Conservation (phyloP, 179 eudicot genomes). For the Pouteria campechiana region DNA sequence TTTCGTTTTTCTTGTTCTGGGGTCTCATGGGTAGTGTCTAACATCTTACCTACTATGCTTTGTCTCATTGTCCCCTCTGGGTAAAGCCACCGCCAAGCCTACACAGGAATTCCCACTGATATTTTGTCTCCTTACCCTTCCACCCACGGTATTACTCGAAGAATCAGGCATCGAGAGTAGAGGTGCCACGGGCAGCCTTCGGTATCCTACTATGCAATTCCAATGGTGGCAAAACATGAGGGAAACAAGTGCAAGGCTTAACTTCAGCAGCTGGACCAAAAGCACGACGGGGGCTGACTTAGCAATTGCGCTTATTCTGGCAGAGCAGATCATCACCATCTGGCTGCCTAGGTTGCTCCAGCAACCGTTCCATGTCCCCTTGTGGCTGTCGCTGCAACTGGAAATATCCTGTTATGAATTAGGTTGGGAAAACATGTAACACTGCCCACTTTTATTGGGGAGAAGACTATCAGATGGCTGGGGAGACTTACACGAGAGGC, state of each 20-base stretch:
- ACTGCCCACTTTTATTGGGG: background rate
- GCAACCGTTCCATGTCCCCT: constrained; percentile 59
- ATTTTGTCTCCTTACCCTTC: too few relatives aligned
- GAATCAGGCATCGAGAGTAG: too few relatives aligned
- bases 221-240: constrained; percentile 32
- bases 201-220: constrained; percentile 15
- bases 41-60: too few relatives aligned
- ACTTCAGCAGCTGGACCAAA: constrained; percentile 13
- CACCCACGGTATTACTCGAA: too few relatives aligned
- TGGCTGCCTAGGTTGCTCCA: constrained; percentile 54
- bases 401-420: constrained; percentile 50
- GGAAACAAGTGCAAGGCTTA: constrained; percentile 25
- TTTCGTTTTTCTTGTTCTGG: too few relatives aligned
- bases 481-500: constrained; percentile 37
- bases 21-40: too few relatives aligned
- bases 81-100: too few relatives aligned
- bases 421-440: constrained; percentile 19
- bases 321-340: constrained; percentile 49
- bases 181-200: too few relatives aligned
- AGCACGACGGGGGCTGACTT: constrained; percentile 12
- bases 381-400: constrained; percentile 18
- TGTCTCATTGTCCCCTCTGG: too few relatives aligned
- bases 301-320: constrained; percentile 67
- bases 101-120: too few relatives aligned
- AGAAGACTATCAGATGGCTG: background rate